A percentile compares a stretch with the other conserved stretches of the same genome.
These are phyloP conservation scores for Pseudogymnoascus sp. DNA, from an alignment of 2,329 filamentous ascomycete species.

Conservation along the genomic window DNA sequence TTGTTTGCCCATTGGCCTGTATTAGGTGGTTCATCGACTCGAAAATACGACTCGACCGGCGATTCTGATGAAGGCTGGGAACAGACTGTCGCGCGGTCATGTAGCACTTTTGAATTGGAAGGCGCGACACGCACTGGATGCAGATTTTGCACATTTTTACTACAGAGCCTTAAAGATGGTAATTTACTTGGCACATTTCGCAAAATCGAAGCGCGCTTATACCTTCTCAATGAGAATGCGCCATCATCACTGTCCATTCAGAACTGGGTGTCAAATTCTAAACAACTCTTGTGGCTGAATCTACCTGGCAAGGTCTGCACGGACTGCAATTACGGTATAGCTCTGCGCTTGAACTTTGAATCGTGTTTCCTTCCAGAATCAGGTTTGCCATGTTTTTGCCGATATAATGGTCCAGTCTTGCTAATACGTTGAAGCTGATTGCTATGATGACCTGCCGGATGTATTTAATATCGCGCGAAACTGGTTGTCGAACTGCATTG, in stretches of 20 bases:
- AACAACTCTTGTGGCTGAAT: constrained; percentile 14
- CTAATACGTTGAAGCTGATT: constrained; percentile 14
- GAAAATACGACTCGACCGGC: neutral
- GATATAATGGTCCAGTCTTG: neutral
- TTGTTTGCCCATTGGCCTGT: neutral
- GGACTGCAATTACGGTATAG: neutral
- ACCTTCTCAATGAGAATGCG: constrained; percentile 7
- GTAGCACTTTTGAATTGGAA: constrained; percentile 15
- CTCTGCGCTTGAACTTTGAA: neutral
- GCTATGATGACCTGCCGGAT: constrained; percentile 13
- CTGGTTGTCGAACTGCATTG: neutral
- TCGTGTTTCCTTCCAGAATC: constrained; percentile 13
- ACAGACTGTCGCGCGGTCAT: neutral
- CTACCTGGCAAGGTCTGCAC: constrained; percentile 13
- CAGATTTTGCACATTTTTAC: constrained; percentile 15
- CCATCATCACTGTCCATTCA: neutral
- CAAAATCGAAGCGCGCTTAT: constrained; percentile 15
- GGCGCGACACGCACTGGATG: constrained; percentile 12
- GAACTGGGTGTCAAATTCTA: neutral
- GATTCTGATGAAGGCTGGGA: neutral
- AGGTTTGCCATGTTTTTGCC: constrained; percentile 6
- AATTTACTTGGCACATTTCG: constrained; percentile 12
- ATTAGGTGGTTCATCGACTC: neutral
- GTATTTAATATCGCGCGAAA: neutral
- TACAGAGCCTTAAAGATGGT: constrained; percentile 14